A percentile compares a stretch with the other conserved stretches of the same genome.
These are phyloP conservation scores for Fallopia convolvulus DNA, from an alignment of 148 eudicot species.

Conservation along the genomic window DNA sequence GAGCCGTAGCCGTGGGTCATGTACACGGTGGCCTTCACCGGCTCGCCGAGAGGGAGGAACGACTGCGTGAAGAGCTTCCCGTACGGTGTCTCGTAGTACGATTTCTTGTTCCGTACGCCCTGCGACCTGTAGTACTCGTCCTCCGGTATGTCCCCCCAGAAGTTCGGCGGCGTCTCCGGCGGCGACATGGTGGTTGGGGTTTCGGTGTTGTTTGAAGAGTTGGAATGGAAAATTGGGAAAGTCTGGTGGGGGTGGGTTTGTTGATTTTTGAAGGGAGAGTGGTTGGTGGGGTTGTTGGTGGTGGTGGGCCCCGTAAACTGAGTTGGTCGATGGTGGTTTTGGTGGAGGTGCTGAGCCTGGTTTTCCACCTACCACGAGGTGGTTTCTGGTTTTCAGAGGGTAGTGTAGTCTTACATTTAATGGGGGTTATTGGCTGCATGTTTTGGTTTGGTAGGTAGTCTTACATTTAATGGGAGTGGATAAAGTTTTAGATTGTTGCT, in stretches of 20 bases:
- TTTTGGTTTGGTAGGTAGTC: background rate
- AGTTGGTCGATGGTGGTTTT: background rate
- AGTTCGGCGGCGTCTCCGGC: conserved; percentile 28
- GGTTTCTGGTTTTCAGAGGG: conserved; percentile 8
- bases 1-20: conserved; percentile 75
- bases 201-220: background rate
- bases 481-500: too few species aligned
- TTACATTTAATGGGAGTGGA: too few species aligned
- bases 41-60: conserved; percentile 30
- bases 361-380: conserved; percentile 5
- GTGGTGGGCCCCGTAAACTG: background rate
- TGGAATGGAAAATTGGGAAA: background rate
- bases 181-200: conserved; percentile 13
- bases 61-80: conserved; percentile 57
- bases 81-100: conserved; percentile 49
- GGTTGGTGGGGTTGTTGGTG: conserved; percentile 5
- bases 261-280: background rate
- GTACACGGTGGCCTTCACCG: conserved; percentile 41
- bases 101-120: conserved; percentile 46
- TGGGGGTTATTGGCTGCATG: background rate
- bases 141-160: conserved; percentile 64
- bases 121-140: conserved; percentile 56
- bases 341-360: background rate
- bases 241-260: background rate
- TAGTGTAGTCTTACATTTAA: background rate